Evolutionary conservation across 148 eudicot species (phyloP), one percentile per base, ranked within the genome.

Genomic region (Cornus florida): DNA sequence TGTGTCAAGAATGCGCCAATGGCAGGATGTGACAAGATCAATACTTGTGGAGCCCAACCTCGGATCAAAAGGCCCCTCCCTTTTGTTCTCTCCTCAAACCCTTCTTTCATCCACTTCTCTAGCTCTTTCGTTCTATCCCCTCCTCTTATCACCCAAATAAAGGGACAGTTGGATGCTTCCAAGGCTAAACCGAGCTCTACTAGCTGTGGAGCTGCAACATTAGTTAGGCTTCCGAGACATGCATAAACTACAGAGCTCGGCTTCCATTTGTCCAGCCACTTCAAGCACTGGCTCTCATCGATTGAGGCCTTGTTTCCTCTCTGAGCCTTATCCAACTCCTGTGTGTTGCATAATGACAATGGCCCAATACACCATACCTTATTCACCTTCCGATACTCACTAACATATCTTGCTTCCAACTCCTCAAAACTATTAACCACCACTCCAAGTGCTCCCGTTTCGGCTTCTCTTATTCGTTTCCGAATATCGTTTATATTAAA

Each of bases 341-440:
- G 75, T 67, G 77, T 77, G 62, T 87, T 83, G 46, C 83, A 81
- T 17, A 86, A 74, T 19, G 89, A 85, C 6, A 88, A 85, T 23
- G 91, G 89, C 7, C 91, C 91, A 22, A 88, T 81, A 67, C 91
- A 88, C 89, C 89, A 88, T n/a, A 77, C 77, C 71, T 74, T 82
- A 57, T 6, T 73, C 72, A 41, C 50, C n/a, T 77, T 84, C 70
- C 66, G 69, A 16, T 22, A 84, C 60, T 77, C 84, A 33, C 82
- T 71, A 0, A 70, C 70, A 72, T 86, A 91, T 67, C 84, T 82
- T 1, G 66, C 43, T 72, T 88, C 93, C 38, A 90, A 72, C 67
- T 83, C 85, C 64, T 74, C 84, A 80, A 87, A 90, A 31, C 78
- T 88, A 84, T 90, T 88, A 39, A 82, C 62, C 62, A 90, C 80